Evolutionary conservation across 768 basidiomycete species (phyloP).

Genomic region (Amanita muscaria): DNA sequence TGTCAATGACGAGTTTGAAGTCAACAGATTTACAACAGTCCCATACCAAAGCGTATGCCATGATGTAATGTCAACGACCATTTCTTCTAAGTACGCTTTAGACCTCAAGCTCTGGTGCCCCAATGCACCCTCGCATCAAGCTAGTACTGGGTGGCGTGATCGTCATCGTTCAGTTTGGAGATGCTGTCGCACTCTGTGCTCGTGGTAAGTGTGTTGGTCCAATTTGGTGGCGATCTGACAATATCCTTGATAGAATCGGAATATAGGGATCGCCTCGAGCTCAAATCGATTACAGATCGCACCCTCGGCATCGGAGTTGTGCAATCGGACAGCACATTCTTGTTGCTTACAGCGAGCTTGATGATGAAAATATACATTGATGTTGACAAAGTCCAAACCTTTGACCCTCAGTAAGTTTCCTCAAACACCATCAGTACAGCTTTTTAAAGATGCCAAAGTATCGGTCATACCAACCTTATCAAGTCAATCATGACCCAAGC

Average conservation of each 20-base stretch:
- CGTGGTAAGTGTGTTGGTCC: constrained; percentile 33
- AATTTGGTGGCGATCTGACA: not conserved
- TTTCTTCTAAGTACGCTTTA: constrained; percentile 16
- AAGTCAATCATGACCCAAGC: constrained; percentile 80
- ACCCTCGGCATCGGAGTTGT: constrained; percentile 64
- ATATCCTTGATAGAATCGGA: constrained; percentile 42
- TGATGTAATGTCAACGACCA: not conserved
- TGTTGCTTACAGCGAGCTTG: constrained; percentile 57
- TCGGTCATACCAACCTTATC: constrained; percentile 57
- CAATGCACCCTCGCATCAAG: constrained; percentile 63
- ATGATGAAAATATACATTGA: constrained; percentile 64
- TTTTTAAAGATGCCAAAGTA: constrained; percentile 25
- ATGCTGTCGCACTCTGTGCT: constrained; percentile 65
- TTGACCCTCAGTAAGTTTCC: constrained; percentile 54
- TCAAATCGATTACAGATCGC: constrained; percentile 58
- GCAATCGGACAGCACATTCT: constrained; percentile 36
- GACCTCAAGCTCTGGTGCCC: constrained; percentile 61
- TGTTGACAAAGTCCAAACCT: constrained; percentile 48
- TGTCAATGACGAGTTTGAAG: constrained; percentile 31
- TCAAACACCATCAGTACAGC: not conserved
- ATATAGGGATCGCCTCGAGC: constrained; percentile 63
- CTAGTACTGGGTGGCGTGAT: constrained; percentile 51
- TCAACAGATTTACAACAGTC: constrained; percentile 45
- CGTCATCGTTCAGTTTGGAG: constrained; percentile 62
- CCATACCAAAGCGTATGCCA: constrained; percentile 69